Evolutionary conservation across 2,329 filamentous ascomycete genomes (phyloP), one percentile per base, ranked within the genome.

Genomic region (Fusarium incarnatum): DNA sequence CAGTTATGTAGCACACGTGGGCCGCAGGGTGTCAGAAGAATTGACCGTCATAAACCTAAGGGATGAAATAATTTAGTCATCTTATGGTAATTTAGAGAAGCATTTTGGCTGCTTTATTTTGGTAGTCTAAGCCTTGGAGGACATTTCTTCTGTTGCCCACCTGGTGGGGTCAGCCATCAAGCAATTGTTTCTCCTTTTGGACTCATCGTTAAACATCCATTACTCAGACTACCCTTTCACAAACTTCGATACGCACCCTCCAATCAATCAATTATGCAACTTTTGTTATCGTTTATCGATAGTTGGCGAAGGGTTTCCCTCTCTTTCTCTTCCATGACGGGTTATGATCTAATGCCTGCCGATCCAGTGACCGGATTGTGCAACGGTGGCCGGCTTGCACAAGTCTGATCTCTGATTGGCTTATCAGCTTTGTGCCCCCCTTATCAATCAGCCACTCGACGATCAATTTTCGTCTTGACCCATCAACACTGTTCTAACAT

Each of bases 371-470:
- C 67, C 58, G 67, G 67, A 37, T 63, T 65, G 64, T 68, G 60
- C 50, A 68, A 56, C 59, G 9, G 30, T 44, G 28, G 4, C 54
- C 22, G 27, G 40, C 37, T 57, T 58, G 49, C 42, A 62, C 34
- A 52, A 37, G 9, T n/a, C 5, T 11, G 7, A 23, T 27, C 6
- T 44, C 12, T 64, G 32, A 71, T 71, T 71, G 67, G 67, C 7
- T 41, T n/a, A 22, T 53, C 22, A 34, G 12, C 7, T n/a, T 49
- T 20, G 11, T 23, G 12, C 22, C 60, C 56, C 44, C 30, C 68
- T 69, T 74, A 71, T 73, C 71, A 71, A 73, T 73, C 71, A 64
- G 56, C 60, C 70, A 70, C 58, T 64, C 27, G 46, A 25, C 46
- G 48, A 22, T 28, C 46, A 13, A 46, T n/a, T 30, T 70, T 60